Evolutionary conservation across 805 yeast species (phyloP), one percentile per base, ranked within the genome.

Genomic region (Candida hispaniensis): DNA sequence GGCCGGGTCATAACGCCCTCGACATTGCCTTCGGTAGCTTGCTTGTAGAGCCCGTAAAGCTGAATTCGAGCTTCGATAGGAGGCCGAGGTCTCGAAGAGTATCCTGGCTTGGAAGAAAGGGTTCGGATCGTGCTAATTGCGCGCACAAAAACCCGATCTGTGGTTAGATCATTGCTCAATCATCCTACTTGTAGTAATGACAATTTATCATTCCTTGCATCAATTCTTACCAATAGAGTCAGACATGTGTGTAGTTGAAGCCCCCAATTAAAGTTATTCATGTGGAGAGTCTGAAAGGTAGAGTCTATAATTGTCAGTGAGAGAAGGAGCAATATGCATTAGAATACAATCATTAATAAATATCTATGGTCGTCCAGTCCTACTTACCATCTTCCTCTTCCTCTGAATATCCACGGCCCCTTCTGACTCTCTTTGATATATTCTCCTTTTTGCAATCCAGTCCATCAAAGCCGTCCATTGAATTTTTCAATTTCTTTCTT

Each of bases 11-110:
- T 67, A 25, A 77, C 63, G 2, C 76, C 76, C 30, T 67, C 69
- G 6, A 79, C 83, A 52, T 82, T 73, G 6, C 94, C 94, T 55
- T 80, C 88, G 4, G 93, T 82, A 2, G 93, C 86, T 51, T 82
- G 94, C 48, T 82, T 83, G 58, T 81, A 82, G 33, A 82, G 64
- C 0, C 93, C 94, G 52, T 82, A 82, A 4, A 82, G 63, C 44
- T 65, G 66, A 40, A 77, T 72, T 19, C 93, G 55, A 41, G 63
- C 69, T 35, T 74, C 77, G 2, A 79, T 67, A 0, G 91, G 85
- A 0, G 93, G 93, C 16, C 86, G 64, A 1, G 86, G 83, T 17
- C 79, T 58, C 7, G 76, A 60, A 10, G 75, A 75, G 41, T 70
- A 64, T 26, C 73, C 71, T 13, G 77, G 64, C 36, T 76, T 63